These are phyloP conservation scores for Globisporangium nagaii DNA, from an alignment of 352 stramenopile species.

Conservation along the genomic window DNA sequence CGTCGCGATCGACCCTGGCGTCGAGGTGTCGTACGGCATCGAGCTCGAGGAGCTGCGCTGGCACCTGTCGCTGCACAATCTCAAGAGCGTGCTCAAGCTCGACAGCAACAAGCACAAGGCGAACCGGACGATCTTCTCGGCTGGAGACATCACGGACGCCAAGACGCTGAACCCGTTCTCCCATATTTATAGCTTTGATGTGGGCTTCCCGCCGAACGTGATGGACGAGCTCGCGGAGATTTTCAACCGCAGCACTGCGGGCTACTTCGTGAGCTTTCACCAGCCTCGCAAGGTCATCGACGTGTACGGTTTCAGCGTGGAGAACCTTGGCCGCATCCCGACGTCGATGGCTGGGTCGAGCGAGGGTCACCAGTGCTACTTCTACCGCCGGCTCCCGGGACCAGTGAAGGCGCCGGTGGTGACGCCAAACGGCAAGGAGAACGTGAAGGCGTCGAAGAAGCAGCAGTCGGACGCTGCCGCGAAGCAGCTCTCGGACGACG, in stretches of 20 bases:
- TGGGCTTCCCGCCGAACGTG: slow-evolving; percentile 95
- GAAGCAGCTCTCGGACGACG: slow-evolving; percentile 8
- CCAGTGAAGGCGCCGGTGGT: slow-evolving; percentile 1
- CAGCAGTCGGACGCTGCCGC: not conserved
- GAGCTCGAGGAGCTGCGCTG: slow-evolving; percentile 95
- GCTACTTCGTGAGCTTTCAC: slow-evolving; percentile 96
- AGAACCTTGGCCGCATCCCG: slow-evolving; percentile 82
- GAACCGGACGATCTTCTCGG: slow-evolving; percentile 84
- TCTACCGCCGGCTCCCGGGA: slow-evolving; percentile 77
- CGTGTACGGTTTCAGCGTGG: slow-evolving; percentile 91
- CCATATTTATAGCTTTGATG: slow-evolving; percentile 98
- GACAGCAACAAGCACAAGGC: slow-evolving; percentile 55
- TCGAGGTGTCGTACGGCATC: slow-evolving; percentile 94
- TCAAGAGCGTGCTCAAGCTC: slow-evolving; percentile 83
- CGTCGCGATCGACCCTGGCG: slow-evolving; percentile 93
- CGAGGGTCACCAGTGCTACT: slow-evolving; percentile 96
- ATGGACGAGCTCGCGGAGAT: slow-evolving; percentile 91
- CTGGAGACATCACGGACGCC: slow-evolving; percentile 93
- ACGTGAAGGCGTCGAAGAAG: slow-evolving; percentile 14
- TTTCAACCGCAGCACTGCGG: slow-evolving; percentile 89
- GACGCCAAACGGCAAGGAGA: slow-evolving; percentile 17
- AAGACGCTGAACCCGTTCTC: slow-evolving; percentile 95
- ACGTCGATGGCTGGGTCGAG: slow-evolving; percentile 95
- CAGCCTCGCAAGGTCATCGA: slow-evolving; percentile 89
- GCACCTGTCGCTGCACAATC: slow-evolving; percentile 92